phyloP scores from a whole-genome alignment of 2,329 filamentous ascomycete genomes.

The Trichophyton benhamiae region DNA sequence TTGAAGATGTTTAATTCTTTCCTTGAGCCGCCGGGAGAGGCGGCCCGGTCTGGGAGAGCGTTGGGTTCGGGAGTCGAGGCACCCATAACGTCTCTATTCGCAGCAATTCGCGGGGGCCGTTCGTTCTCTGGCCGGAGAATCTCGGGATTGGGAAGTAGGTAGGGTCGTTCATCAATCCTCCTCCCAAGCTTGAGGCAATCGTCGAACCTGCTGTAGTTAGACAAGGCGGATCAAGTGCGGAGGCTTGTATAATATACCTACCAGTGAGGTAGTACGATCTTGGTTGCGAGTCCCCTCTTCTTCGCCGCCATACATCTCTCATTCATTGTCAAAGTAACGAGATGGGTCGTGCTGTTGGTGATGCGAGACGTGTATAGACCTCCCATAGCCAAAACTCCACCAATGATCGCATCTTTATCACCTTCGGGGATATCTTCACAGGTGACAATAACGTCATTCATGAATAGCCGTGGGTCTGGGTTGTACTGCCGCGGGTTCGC shows the following conservation, averaged over 20 bases:
- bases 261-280: conserved; percentile 90
- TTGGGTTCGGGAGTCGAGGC: conserved; percentile 47
- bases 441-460: conserved; percentile 70
- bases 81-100: conserved; percentile 52
- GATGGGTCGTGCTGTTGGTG: conserved; percentile 67
- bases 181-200: conserved; percentile 89
- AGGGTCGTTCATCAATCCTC: conserved; percentile 78
- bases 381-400: conserved; percentile 78
- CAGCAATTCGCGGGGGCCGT: conserved; percentile 41
- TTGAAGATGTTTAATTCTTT: conserved; percentile 61
- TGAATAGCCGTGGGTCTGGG: conserved; percentile 81
- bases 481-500: conserved; percentile 74
- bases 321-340: conserved; percentile 68
- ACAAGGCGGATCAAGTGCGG: conserved; percentile 6
- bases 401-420: conserved; percentile 85
- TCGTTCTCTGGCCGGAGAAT: conserved; percentile 53
- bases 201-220: conserved; percentile 59
- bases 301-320: conserved; percentile 50
- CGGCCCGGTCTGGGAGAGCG: conserved; percentile 23
- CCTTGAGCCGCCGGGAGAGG: conserved; percentile 21
- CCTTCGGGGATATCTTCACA: conserved; percentile 73
- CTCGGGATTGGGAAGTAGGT: conserved; percentile 73
- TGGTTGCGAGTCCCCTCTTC: conserved; percentile 44
- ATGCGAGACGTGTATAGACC: conserved; percentile 64
- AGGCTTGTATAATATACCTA: conserved; percentile 28